Percentiles rank a stretch among this genome's conserved stretches.
These are phyloP conservation scores for Trichoderma parareesei DNA, from an alignment of 495 filamentous ascomycete genomes.

Conservation along the genomic window DNA sequence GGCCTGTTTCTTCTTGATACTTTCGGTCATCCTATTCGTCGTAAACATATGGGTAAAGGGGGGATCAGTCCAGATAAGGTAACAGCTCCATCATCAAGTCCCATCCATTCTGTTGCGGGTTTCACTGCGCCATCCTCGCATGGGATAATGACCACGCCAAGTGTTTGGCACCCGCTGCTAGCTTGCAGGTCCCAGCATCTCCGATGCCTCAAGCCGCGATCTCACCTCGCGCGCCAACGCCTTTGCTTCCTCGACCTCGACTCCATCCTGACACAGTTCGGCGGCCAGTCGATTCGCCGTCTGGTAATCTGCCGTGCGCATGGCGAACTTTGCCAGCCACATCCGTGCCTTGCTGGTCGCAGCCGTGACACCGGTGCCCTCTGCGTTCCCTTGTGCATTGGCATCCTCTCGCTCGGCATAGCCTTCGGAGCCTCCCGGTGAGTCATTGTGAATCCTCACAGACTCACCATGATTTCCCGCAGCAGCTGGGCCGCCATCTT, in stretches of 20 bases:
- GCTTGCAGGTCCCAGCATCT: conserved; percentile 19
- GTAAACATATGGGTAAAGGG: neutral
- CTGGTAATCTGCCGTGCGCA: conserved; percentile 61
- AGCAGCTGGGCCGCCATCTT: conserved; percentile 49
- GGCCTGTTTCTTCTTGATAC: neutral
- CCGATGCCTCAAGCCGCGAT: conserved; percentile 59
- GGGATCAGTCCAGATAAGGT: neutral
- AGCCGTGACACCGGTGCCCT: conserved; percentile 69
- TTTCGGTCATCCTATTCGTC: neutral
- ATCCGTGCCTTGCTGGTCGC: conserved; percentile 86
- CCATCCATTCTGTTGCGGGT: neutral
- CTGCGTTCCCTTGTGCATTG: conserved; percentile 26
- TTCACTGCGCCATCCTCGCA: too few species aligned
- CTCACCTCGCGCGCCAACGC: conserved; percentile 84
- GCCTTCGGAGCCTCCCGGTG: conserved; percentile 44
- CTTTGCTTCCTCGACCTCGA: conserved; percentile 97
- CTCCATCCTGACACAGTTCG: conserved; percentile 91
- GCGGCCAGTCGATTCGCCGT: conserved; percentile 74
- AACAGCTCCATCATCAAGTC: neutral
- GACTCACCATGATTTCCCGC: conserved; percentile 40
- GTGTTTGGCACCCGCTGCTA: neutral
- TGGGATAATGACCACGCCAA: too few species aligned
- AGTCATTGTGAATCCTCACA: conserved; percentile 37
- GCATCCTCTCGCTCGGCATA: conserved; percentile 32
- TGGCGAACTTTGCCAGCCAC: conserved; percentile 84